phyloP scores from a whole-genome alignment of 2,329 filamentous ascomycete genomes.

The Penicillium sp. region DNA sequence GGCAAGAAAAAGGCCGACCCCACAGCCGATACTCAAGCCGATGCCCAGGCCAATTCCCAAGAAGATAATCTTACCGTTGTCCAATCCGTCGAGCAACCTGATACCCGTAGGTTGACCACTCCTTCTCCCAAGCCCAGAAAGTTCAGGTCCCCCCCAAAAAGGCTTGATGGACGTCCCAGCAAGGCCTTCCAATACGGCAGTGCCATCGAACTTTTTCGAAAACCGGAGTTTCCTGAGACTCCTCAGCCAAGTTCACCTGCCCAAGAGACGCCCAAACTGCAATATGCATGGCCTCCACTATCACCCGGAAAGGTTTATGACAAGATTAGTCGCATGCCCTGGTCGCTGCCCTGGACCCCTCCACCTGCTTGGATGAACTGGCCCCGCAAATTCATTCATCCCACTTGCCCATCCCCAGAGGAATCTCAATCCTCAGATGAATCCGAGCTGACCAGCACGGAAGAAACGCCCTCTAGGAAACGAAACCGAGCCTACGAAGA shows the following conservation, averaged over 20 bases:
- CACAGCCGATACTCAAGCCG: neutral
- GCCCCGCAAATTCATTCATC: neutral
- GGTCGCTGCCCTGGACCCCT: conserved; percentile 4
- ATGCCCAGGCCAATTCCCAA: no score
- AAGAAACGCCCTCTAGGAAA: conserved; percentile 4
- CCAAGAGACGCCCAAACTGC: neutral
- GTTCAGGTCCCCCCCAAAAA: neutral
- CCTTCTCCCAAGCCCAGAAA: neutral
- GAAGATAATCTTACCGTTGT: neutral
- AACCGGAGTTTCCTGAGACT: neutral
- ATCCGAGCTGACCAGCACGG: neutral
- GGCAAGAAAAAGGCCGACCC: neutral
- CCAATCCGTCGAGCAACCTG: conserved; percentile 1
- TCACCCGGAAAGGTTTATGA: neutral
- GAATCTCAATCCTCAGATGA: neutral
- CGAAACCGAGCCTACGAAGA: conserved; percentile 1
- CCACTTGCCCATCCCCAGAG: neutral
- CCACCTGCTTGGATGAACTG: neutral
- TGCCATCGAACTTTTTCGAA: neutral
- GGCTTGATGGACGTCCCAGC: neutral
- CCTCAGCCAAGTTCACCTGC: neutral
- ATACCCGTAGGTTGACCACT: neutral
- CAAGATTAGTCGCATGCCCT: neutral
- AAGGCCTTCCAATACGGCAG: neutral
- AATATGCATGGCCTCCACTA: conserved; percentile 2